Conservation (phyloP, 495 filamentous ascomycete species). For the Recurvomyces mirabilis region DNA sequence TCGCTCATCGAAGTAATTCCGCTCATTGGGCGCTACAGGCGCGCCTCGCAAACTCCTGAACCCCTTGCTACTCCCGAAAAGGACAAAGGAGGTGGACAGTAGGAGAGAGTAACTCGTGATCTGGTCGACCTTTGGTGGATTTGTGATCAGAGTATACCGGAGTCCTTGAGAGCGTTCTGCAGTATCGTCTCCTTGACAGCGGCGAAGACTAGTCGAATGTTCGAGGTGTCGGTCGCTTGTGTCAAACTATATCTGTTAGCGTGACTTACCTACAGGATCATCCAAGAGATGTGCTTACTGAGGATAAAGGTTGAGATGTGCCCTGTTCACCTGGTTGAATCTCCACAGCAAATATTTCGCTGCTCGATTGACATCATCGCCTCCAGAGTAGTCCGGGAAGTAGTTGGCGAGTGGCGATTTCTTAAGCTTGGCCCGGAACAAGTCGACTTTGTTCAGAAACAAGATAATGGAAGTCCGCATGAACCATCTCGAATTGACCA, state of each 20-base stretch:
- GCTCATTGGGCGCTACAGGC: no score
- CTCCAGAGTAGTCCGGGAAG: conserved; percentile 95
- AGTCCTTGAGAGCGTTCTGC: conserved; percentile 95
- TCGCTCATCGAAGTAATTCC: no score
- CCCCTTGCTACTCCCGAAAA: no score
- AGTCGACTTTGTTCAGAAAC: conserved; percentile 96
- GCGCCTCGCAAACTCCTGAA: no score
- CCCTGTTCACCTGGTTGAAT: conserved; percentile 96
- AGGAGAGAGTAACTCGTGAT: no score
- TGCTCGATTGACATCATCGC: conserved; percentile 93
- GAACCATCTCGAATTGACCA: conserved; percentile 98
- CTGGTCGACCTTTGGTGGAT: no score
- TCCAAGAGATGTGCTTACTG: conserved; percentile 59
- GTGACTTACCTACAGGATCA: no score
- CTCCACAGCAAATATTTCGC: conserved; percentile 97
- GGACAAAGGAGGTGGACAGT: no score
- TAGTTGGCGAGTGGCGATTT: conserved; percentile 83
- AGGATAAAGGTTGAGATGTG: conserved; percentile 91
- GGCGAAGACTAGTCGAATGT: conserved; percentile 94
- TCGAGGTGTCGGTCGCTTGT: conserved; percentile 96
- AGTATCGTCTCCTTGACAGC: conserved; percentile 98
- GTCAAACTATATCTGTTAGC: conserved; percentile 56
- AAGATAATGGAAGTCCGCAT: conserved; percentile 97
- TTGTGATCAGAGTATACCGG: conserved; percentile 53
- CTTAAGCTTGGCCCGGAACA: conserved; percentile 88